Evolutionary conservation across 2,329 filamentous ascomycete genomes (phyloP).

Genomic region (Trichoderma aggressivum): DNA sequence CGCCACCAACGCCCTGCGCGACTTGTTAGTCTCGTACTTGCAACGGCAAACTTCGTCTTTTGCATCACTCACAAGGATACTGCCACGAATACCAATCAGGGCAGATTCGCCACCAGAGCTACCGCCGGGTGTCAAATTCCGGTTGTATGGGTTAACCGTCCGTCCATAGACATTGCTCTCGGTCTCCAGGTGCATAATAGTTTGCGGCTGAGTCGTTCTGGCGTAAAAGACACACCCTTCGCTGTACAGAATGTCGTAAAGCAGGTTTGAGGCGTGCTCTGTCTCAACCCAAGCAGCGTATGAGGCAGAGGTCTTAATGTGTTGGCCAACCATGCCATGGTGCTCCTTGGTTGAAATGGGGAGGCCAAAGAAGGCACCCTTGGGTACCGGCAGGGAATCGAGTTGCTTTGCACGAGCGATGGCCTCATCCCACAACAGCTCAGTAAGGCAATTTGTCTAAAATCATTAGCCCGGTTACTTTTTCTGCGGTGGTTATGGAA

Average conservation of each 20-base stretch:
- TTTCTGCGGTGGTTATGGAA: not conserved
- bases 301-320: conserved; percentile 18
- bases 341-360: conserved; percentile 37
- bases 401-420: conserved; percentile 33
- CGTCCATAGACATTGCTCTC: conserved; percentile 62
- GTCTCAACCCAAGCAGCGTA: conserved; percentile 33
- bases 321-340: conserved; percentile 34
- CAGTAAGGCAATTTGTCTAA: conserved; percentile 35
- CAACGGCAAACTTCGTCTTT: too few species aligned
- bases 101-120: conserved; percentile 57
- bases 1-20: conserved; percentile 35
- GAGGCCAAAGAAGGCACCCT: conserved; percentile 33
- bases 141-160: conserved; percentile 61
- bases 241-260: conserved; percentile 30
- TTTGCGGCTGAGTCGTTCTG: conserved; percentile 67
- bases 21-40: not conserved
- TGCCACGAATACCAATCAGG: conserved; percentile 40
- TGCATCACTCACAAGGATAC: conserved; percentile 33
- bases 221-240: conserved; percentile 48
- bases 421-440: conserved; percentile 36
- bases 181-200: conserved; percentile 53
- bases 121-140: conserved; percentile 59
- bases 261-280: conserved; percentile 32
- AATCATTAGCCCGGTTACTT: not conserved
- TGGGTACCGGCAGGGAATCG: conserved; percentile 33